phyloP scores from a whole-genome alignment of 805 yeast species.

The Candida koratica region DNA sequence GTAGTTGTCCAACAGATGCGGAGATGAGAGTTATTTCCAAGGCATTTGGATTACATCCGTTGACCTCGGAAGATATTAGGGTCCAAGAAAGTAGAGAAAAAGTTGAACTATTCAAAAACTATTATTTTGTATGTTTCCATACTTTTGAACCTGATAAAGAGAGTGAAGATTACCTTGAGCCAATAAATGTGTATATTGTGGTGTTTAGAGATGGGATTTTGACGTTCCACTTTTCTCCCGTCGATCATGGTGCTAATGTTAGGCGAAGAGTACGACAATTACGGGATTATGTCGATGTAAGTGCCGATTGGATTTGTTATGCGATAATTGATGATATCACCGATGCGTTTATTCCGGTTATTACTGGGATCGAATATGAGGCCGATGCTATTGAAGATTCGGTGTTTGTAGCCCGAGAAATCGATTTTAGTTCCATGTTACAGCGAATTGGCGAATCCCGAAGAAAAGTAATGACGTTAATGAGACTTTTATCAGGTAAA shows the following conservation, averaged over 20 bases:
- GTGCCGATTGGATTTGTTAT: constrained; percentile 80
- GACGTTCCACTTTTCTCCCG: constrained; percentile 57
- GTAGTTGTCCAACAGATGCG: constrained; percentile 87
- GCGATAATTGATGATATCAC: constrained; percentile 81
- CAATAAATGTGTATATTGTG: constrained; percentile 67
- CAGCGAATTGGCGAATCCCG: constrained; percentile 84
- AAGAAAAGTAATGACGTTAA: constrained; percentile 85
- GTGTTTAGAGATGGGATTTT: constrained; percentile 59
- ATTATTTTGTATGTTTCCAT: constrained; percentile 95
- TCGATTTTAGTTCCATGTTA: constrained; percentile 74
- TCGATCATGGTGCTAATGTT: constrained; percentile 62
- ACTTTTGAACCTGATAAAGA: constrained; percentile 85
- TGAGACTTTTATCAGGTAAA: constrained; percentile 85
- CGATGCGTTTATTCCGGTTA: constrained; percentile 80
- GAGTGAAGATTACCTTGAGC: constrained; percentile 79
- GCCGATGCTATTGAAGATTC: constrained; percentile 82
- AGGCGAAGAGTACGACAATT: constrained; percentile 78
- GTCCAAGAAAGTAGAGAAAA: constrained; percentile 97
- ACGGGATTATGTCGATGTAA: constrained; percentile 71
- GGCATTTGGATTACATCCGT: constrained; percentile 95
- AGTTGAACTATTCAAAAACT: constrained; percentile 84
- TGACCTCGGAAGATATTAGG: constrained; percentile 95
- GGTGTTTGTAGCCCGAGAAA: constrained; percentile 73
- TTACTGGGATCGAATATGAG: constrained; percentile 71
- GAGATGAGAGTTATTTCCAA: constrained; percentile 91